Percentiles rank a stretch among this genome's conserved stretches.
Conservation (phyloP, 345 rosid species). For the Theobroma cacao region DNA sequence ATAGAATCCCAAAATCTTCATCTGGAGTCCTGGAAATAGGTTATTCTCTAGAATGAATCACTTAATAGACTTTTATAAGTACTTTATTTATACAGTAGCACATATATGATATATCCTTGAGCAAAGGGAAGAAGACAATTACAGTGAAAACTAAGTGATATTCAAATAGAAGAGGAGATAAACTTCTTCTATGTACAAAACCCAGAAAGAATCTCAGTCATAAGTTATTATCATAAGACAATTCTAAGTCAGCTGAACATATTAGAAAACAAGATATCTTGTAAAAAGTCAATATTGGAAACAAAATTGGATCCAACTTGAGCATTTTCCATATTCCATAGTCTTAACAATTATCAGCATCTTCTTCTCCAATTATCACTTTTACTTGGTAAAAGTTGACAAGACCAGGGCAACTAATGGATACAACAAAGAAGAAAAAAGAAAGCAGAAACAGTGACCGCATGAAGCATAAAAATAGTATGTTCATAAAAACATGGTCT, state of each 20-base stretch:
- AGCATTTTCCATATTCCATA: background rate
- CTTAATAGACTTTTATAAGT: background rate
- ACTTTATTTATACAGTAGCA: background rate
- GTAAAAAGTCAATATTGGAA: background rate
- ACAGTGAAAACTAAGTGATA: background rate
- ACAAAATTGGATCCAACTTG: background rate
- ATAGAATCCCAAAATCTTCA: slow-evolving; percentile 91
- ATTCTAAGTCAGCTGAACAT: background rate
- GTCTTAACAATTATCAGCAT: background rate
- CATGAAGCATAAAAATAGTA: background rate
- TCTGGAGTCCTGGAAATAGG: slow-evolving; percentile 79
- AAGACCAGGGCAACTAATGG: background rate
- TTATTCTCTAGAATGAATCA: slow-evolving; percentile 2
- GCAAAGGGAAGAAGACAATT: background rate
- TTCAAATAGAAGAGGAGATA: background rate
- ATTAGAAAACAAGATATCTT: background rate
- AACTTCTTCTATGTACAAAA: background rate
- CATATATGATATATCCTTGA: background rate
- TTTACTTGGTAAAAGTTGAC: background rate
- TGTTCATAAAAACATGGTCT: slow-evolving; percentile 19
- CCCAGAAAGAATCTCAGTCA: background rate
- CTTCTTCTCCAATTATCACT: background rate
- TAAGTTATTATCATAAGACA: background rate
- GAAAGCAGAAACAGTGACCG: background rate
- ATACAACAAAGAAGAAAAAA: slow-evolving; percentile 3